These are phyloP conservation scores for Mortierella sp. DNA, from an alignment of 371 early-diverging fungal genomes.

Conservation along the genomic window DNA sequence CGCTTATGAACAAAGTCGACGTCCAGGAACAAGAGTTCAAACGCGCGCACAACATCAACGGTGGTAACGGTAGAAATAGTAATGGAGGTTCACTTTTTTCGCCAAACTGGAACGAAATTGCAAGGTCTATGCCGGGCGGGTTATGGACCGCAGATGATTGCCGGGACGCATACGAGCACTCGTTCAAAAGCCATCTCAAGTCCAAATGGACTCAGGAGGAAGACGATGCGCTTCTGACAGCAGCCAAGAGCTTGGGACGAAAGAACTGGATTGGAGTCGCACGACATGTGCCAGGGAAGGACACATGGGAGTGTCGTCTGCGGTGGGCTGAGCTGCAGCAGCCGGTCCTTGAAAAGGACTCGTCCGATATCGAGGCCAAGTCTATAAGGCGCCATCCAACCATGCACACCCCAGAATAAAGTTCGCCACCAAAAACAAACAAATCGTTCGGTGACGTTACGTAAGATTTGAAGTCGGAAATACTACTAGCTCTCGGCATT, in stretches of 20 bases:
- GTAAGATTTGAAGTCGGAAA: too few species aligned
- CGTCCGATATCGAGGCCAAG: neutral
- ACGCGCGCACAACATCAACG: neutral
- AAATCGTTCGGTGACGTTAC: too few species aligned
- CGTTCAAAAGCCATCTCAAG: constrained; percentile 36
- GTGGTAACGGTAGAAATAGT: too few species aligned
- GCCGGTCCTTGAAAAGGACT: constrained; percentile 9
- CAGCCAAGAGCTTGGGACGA: constrained; percentile 5
- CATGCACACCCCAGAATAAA: neutral
- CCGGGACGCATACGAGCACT: constrained; percentile 24
- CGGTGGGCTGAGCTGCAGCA: constrained; percentile 41
- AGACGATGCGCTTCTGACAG: constrained; percentile 10
- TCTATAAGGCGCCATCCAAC: neutral
- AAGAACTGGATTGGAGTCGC: constrained; percentile 45
- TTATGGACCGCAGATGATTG: constrained; percentile 40
- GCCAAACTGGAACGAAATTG: constrained; percentile 31
- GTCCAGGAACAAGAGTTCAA: constrained; percentile 24
- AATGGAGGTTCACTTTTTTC: constrained; percentile 1
- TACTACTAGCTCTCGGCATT: too few species aligned
- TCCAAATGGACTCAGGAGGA: constrained; percentile 30
- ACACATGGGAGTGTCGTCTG: constrained; percentile 45
- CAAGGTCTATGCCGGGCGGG: constrained; percentile 25
- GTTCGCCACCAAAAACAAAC: too few species aligned
- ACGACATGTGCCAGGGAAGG: constrained; percentile 8
- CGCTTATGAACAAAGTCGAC: constrained; percentile 29